Base-by-base conservation (phyloP, 352 stramenopile species). In the Globisporangium recalcitrans region DNA sequence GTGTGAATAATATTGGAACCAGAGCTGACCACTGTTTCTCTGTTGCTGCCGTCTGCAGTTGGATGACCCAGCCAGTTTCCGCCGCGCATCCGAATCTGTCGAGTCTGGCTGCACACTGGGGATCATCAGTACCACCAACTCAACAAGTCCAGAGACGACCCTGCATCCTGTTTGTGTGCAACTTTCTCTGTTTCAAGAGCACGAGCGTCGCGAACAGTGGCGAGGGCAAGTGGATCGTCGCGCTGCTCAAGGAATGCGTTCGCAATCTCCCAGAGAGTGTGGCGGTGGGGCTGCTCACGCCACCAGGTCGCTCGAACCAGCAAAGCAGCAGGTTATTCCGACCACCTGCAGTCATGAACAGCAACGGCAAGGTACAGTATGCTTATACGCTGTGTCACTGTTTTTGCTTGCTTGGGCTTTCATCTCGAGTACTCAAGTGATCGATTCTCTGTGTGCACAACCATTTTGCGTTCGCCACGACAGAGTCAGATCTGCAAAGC, bases 151-250 rank as follows among this genome's bases (percentile, higher is more conserved):
- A n/a, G 4, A 38, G 13, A 34, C 42, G 38, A 1, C n/a, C 49
- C 4, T 49, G 48, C 6, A 29, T 81, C 11, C 48, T 78, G 16
- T 59, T 81, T 32, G 27, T 77, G 32, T 52, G 74, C 46, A 81
- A 81, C 19, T 75, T 78, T n/a, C 31, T 44, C 0, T 70, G 60
- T 10, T 68, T 46, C 51, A 70, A 67, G 11, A 73, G 62, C 40
- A 62, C 63, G 9, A 77, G 60, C 36, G 49, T 81, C 21, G 67
- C 59, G 0, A 58, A 60, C 4, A 36, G 40, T 2, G 48, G 58
- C 7, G 57, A 75, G 16, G 68, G 68, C 5, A 57, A 54, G 13
- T 62, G 31, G 53, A 38, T 62, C 13, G 44, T 69, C 1, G 48
- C 60, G 44, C 7, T 72, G 11, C 49, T 75, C 9, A 65, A 64